Evolutionary conservation across 169 alveolate genomes (phyloP).

Genomic region (Perkinsus olseni): DNA sequence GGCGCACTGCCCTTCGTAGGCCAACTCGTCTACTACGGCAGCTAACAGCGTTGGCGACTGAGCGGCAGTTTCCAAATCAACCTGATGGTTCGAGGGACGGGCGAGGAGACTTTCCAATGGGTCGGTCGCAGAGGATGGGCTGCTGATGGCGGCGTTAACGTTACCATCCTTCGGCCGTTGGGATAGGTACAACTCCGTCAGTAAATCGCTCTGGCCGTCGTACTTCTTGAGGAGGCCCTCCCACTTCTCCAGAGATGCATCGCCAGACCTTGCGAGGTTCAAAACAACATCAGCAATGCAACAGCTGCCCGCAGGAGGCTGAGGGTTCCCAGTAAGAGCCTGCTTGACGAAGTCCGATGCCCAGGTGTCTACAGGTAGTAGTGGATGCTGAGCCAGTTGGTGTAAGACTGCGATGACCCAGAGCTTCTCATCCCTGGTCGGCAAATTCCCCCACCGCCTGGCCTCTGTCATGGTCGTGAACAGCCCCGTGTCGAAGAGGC

Average conservation of each 20-base stretch:
- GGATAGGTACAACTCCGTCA: neutral
- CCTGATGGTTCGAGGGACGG: neutral
- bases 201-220: neutral
- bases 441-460: neutral
- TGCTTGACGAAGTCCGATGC: neutral
- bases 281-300: neutral
- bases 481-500: neutral
- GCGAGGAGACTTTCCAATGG: neutral
- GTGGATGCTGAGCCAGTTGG: neutral
- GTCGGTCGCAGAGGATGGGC: neutral
- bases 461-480: neutral
- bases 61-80: neutral
- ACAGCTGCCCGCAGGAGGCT: neutral
- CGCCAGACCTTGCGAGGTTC: neutral
- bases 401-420: neutral
- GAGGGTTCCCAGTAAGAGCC: neutral
- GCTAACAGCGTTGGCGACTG: neutral
- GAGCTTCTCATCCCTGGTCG: neutral
- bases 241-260: neutral
- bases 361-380: neutral
- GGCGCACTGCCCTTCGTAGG: neutral
- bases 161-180: neutral
- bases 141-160: neutral
- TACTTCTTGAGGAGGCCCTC: neutral
- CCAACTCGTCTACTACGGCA: neutral